Evolutionary conservation across 2,329 filamentous ascomycete species (phyloP).

Genomic region (Colletotrichum chlorophyti): DNA sequence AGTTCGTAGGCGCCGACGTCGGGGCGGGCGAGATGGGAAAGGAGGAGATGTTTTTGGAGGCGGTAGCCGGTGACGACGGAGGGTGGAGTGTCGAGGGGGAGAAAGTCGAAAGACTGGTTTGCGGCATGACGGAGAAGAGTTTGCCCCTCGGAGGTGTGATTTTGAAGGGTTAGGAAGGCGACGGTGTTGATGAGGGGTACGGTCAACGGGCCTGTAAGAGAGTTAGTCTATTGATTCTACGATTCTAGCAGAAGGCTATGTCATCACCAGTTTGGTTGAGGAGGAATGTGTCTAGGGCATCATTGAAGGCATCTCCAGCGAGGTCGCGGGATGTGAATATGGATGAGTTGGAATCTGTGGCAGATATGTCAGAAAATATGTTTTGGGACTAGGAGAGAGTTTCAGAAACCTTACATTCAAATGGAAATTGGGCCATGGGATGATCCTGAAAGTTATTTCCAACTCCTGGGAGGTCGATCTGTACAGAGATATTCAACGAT

Average conservation of each 20-base stretch:
- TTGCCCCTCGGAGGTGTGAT: conserved; percentile 33
- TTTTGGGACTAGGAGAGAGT: conserved; percentile 1
- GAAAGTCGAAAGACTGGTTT: conserved; percentile 32
- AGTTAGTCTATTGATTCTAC: not conserved
- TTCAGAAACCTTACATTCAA: conserved; percentile 34
- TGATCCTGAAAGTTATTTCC: conserved; percentile 41
- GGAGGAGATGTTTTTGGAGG: conserved; percentile 39
- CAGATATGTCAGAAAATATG: not conserved
- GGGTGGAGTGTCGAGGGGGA: conserved; percentile 33
- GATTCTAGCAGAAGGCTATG: not conserved
- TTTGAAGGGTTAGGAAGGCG: conserved; percentile 34
- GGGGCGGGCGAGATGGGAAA: conserved; percentile 31
- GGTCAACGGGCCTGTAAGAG: conserved; percentile 9
- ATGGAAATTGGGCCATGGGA: conserved; percentile 31
- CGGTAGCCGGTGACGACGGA: conserved; percentile 45
- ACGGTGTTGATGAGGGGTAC: conserved; percentile 38
- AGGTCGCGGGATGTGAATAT: conserved; percentile 16
- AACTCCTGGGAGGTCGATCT: conserved; percentile 40
- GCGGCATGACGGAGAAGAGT: conserved; percentile 30
- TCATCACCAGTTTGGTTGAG: conserved; percentile 24
- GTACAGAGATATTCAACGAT: conserved; percentile 35
- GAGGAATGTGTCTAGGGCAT: conserved; percentile 6
- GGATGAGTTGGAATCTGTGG: conserved; percentile 13
- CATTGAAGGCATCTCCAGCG: conserved; percentile 3
- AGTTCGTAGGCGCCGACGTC: conserved; percentile 36